Evolutionary conservation across 2,329 filamentous ascomycete genomes (phyloP), one percentile per base, ranked within the genome.

Genomic region (Aspergillus quadricinctus): DNA sequence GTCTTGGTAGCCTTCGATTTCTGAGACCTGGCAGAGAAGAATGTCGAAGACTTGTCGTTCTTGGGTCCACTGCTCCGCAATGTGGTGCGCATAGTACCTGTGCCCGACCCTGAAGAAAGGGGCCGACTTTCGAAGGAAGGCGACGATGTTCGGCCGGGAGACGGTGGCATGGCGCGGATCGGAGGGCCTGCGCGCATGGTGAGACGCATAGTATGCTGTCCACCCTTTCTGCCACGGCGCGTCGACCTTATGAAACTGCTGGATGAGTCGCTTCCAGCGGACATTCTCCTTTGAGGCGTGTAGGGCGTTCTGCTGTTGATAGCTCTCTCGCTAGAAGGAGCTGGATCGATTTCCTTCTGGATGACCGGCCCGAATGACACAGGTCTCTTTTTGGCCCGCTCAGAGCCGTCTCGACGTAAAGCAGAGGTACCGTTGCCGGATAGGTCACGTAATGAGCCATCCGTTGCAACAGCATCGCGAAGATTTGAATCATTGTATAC

Each of bases 201-300:
- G 52, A 80, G 82, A 56, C 87, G 86, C 79, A 96, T 90, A 1
- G 78, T 81, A 53, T 85, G 82, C 25, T 74, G 67, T 3, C 77
- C 76, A 0, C 80, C 79, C 46, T 79, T 73, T 43, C 74, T 73
- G 5, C 72, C 69, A 52, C 76, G 69, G 40, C 81, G 75, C 58
- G 83, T 81, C 46, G 78, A 74, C 28, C 90, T 87, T 67, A 84
- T 88, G 77, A 96, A 96, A 69, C 90, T 96, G 74, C 89, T 96
- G 48, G 76, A 75, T 3, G 77, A 80, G 64, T 90, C 87, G 65
- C 88, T 90, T 28, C 83, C 86, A 62, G 86, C 84, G 0, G 87
- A 89, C 19, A 76, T 79, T 9, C 77, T 81, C 1, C 86, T 81
- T 56, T 77, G 75, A 8, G 84, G 72, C 4, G 37, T 51, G 21